These are phyloP conservation scores for Neurospora cerealis DNA, from an alignment of 495 filamentous ascomycete genomes.

Conservation along the genomic window DNA sequence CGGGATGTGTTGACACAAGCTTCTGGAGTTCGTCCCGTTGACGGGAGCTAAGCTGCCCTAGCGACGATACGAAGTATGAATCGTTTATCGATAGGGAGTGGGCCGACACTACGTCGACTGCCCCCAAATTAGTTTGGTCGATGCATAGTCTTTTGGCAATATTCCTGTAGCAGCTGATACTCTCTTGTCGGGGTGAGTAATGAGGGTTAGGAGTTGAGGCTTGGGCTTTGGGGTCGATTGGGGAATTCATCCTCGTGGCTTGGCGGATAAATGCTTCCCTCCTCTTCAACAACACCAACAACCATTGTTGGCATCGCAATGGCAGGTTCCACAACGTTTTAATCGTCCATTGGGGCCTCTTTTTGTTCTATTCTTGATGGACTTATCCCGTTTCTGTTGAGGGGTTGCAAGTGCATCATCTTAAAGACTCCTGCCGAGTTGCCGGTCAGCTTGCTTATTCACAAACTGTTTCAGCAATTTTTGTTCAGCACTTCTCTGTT, in stretches of 20 bases:
- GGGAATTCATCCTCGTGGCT: not conserved
- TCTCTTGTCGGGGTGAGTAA: not conserved
- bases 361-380: not conserved
- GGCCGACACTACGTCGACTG: not conserved
- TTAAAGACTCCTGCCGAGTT: not conserved
- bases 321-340: not conserved
- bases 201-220: not conserved
- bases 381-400: not conserved
- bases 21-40: not conserved
- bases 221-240: not conserved
- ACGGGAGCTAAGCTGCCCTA: not conserved
- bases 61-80: not conserved
- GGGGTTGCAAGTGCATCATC: not conserved
- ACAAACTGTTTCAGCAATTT: not conserved
- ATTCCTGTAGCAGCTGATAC: not conserved
- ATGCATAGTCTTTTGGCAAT: not conserved
- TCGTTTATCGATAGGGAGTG: not conserved
- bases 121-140: not conserved
- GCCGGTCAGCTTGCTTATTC: not conserved
- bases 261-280: not conserved
- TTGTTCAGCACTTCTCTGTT: not conserved
- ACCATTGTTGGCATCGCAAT: not conserved
- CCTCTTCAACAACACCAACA: not conserved
- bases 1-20: not conserved
- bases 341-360: not conserved